phyloP scores from a whole-genome alignment of 1,284 basidiomycete genomes.

The Coniophora puteana region DNA sequence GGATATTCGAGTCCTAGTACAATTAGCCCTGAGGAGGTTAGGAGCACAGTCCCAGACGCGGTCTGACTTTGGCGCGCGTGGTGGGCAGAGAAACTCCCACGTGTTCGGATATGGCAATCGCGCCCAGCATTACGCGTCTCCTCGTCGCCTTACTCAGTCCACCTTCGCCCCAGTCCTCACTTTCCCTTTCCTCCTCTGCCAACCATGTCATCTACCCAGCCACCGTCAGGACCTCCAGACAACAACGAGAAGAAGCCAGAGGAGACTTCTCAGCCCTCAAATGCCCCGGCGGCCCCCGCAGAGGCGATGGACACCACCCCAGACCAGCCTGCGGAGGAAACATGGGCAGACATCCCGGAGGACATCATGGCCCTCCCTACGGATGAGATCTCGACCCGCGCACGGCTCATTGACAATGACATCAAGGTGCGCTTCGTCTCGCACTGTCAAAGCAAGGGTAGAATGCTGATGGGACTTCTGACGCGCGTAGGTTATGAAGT shows the following conservation, averaged over 20 bases:
- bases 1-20: too few relatives aligned
- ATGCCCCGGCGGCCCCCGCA: constrained; percentile 26
- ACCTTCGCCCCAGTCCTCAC: background rate
- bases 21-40: too few relatives aligned
- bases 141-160: background rate
- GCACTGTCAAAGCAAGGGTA: background rate
- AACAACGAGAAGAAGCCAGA: constrained; percentile 50
- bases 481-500: constrained; percentile 84
- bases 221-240: constrained; percentile 40
- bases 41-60: background rate
- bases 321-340: constrained; percentile 68
- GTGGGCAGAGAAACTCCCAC: background rate
- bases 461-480: background rate
- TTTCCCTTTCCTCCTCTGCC: constrained; percentile 20
- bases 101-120: background rate
- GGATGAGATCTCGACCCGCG: constrained; percentile 85
- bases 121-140: background rate
- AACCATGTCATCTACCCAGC: constrained; percentile 64
- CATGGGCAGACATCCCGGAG: constrained; percentile 80
- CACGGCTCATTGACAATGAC: constrained; percentile 91
- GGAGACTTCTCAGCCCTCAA: constrained; percentile 30
- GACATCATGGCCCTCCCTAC: constrained; percentile 72
- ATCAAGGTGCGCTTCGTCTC: constrained; percentile 62
- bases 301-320: constrained; percentile 68
- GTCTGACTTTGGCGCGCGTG: background rate